Base-by-base conservation (phyloP, 495 filamentous ascomycete species). In the Penicillium manginii region DNA sequence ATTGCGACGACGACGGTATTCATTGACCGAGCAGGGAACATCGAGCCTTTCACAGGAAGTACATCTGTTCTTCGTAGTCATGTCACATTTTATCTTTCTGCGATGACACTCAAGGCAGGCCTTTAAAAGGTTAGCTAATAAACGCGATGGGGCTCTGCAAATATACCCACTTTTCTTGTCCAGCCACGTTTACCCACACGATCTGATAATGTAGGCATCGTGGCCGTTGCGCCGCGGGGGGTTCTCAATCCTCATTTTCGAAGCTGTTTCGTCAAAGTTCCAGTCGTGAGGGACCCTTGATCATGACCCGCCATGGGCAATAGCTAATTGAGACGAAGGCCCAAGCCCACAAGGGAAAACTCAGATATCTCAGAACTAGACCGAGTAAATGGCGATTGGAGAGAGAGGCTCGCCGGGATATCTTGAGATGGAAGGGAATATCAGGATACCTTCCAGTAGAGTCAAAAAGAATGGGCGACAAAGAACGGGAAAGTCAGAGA, bases 1-100 rank as follows among this genome's bases (percentile, higher is more conserved):
- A 43, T 43, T 43, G 17, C 40, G 40, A 43, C 40, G 40, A 17
- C 40, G 40, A n/a, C 40, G 15, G 17, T 43, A 43, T 43, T 43
- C 40, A 19, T 43, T 43, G 17, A 43, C 40, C 2, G 40, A 43
- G 2, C 40, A 43, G n/a, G 40, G 17, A 4, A 43, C 17, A 18
- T 43, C n/a, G 40, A 43, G 40, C 40, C n/a, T 43, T 10, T 43
- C 40, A 18, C 40, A 43, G 2, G 40, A 43, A 6, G 40, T 17
- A n/a, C 40, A 43, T 43, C 40, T 43, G 6, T 3, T 43, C 40
- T 43, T 43, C 19, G 40, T 43, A 7, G 40, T 43, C 40, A 43
- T 43, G 17, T 43, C 17, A 43, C 40, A 43, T 43, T 43, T 43
- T 12, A 43, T n/a, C 17, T 43, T 43, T 19, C 40, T 43, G n/a